Conservation (phyloP, 345 rosid genomes). For the Schrenkiella parvula region DNA sequence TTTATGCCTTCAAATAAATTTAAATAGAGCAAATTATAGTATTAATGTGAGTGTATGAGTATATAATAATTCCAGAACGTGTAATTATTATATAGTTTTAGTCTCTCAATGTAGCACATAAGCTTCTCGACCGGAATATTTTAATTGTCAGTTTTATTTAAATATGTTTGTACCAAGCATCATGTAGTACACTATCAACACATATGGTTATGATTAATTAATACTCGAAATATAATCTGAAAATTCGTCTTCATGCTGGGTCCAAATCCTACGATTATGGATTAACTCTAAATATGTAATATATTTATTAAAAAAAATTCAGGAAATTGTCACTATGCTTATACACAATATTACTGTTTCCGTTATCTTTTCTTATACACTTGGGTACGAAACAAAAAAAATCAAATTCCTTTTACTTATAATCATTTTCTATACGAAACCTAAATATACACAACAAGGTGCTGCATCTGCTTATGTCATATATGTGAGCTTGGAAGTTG, state of each 20-base stretch:
- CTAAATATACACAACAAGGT: slow-evolving; percentile 1
- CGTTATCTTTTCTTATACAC: background rate
- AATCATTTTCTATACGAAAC: slow-evolving; percentile 12
- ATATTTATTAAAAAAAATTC: background rate
- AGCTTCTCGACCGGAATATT: background rate
- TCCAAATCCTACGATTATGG: background rate
- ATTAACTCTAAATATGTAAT: background rate
- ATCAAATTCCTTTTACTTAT: background rate
- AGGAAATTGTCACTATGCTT: background rate
- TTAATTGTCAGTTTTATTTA: background rate
- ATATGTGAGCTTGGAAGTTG: slow-evolving; percentile 17
- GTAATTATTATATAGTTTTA: background rate
- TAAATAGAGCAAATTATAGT: background rate
- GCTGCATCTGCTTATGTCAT: slow-evolving; percentile 20
- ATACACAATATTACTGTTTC: background rate
- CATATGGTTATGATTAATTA: background rate
- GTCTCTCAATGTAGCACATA: background rate
- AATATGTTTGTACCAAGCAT: background rate
- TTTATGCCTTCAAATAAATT: background rate
- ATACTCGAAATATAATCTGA: background rate
- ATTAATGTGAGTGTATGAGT: slow-evolving; percentile 1
- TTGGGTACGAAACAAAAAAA: background rate
- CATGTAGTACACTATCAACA: background rate
- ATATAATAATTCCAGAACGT: background rate
- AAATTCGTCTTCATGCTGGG: background rate